These are phyloP conservation scores for Colletotrichum liriopes DNA, from an alignment of 2,329 filamentous ascomycete species.

Conservation along the genomic window DNA sequence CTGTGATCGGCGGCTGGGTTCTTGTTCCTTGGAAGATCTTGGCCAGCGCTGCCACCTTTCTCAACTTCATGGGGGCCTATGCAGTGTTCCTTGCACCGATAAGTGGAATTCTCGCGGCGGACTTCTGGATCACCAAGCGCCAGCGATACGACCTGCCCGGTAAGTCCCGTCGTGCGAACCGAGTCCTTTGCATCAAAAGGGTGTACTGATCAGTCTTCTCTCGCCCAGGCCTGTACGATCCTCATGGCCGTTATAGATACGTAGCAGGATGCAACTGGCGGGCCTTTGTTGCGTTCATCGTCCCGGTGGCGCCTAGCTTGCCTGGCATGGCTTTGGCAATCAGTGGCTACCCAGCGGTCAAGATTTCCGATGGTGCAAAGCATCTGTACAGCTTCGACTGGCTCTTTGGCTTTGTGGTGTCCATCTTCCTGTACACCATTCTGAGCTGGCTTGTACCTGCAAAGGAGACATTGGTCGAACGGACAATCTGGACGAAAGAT, in stretches of 20 bases:
- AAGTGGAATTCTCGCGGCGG: conserved; percentile 71
- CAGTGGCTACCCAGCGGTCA: conserved; percentile 47
- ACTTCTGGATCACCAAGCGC: conserved; percentile 73
- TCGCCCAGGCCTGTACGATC: conserved; percentile 50
- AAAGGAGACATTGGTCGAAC: conserved; percentile 34
- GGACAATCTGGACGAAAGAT: conserved; percentile 34
- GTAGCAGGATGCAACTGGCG: conserved; percentile 70
- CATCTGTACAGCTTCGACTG: conserved; percentile 43
- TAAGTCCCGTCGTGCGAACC: background rate
- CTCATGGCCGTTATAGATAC: conserved; percentile 61
- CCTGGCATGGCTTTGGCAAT: conserved; percentile 67
- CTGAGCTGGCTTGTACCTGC: conserved; percentile 42
- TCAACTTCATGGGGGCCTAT: conserved; percentile 76
- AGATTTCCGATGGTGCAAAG: conserved; percentile 35
- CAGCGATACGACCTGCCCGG: conserved; percentile 62
- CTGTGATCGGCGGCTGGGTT: conserved; percentile 69
- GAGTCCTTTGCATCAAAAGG: background rate
- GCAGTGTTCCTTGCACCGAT: conserved; percentile 76
- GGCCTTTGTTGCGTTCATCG: conserved; percentile 70
- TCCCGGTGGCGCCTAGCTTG: conserved; percentile 69
- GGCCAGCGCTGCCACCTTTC: conserved; percentile 69
- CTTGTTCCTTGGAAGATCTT: conserved; percentile 79
- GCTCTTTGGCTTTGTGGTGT: conserved; percentile 42
- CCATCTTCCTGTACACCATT: conserved; percentile 32
- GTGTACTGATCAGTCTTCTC: background rate